Conservation (phyloP, 2,329 filamentous ascomycete genomes). For the Arthroderma uncinatum region DNA sequence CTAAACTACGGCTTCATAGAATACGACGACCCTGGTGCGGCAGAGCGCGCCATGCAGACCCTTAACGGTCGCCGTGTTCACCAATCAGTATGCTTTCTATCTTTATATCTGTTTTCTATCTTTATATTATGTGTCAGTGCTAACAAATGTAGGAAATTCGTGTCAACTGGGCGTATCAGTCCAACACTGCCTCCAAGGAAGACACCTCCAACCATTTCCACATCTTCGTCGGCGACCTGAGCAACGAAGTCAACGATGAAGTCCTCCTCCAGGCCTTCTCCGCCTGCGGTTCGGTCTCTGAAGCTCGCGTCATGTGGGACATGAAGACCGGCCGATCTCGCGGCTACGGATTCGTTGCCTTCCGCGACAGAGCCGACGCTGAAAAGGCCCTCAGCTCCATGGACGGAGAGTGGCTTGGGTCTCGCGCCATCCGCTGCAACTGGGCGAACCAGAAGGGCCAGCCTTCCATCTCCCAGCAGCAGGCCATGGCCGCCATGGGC, state of each 20-base stretch:
- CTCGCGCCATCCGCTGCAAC: slow-evolving; percentile 96
- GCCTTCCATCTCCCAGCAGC: slow-evolving; percentile 93
- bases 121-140: slow-evolving; percentile 9
- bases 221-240: slow-evolving; percentile 95
- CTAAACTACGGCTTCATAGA: slow-evolving; percentile 99
- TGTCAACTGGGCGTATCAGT: slow-evolving; percentile 99
- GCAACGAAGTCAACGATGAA: slow-evolving; percentile 98
- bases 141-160: slow-evolving; percentile 68
- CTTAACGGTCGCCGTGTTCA: slow-evolving; percentile 92
- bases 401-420: slow-evolving; percentile 98
- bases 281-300: slow-evolving; percentile 87
- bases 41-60: slow-evolving; percentile 93
- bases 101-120: neutral
- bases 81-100: slow-evolving; percentile 60
- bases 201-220: slow-evolving; percentile 98
- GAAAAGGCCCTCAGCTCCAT: slow-evolving; percentile 95
- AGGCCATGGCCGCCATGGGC: slow-evolving; percentile 93
- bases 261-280: slow-evolving; percentile 88
- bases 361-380: slow-evolving; percentile 83
- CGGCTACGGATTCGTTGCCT: slow-evolving; percentile 95
- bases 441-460: slow-evolving; percentile 99
- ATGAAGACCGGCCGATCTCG: slow-evolving; percentile 99
- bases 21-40: slow-evolving; percentile 93
- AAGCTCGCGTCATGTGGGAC: slow-evolving; percentile 99
- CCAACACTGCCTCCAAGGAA: slow-evolving; percentile 86